Evolutionary conservation across 1,284 basidiomycete species (phyloP), one percentile per base, ranked within the genome.

Genomic region (Fomitopsis palustris): DNA sequence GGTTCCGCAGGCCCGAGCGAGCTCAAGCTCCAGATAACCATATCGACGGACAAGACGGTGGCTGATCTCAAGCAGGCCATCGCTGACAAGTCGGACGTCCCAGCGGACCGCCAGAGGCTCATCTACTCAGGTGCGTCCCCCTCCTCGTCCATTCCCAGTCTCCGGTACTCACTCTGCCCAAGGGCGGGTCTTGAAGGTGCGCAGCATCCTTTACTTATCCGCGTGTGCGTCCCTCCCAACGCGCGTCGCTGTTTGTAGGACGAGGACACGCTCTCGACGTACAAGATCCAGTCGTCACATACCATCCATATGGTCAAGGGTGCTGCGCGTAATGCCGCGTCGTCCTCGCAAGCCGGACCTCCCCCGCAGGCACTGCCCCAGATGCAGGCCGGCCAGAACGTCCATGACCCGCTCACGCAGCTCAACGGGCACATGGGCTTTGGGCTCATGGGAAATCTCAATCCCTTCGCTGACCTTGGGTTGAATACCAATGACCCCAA

Each of bases 231-330:
- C 56, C 47, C 23, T 38, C 41, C 52, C 55, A 21, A n/a, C 41
- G n/a, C 43, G 33, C 31, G n/a, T 54, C 35, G 33, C 61, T 74
- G 38, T 75, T 39, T 29, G 31, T 61, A 96, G 85, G 93, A 96
- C 69, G 93, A 95, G 51, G 93, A 96, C 67, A 69, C 74, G 16
- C 79, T 96, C 6, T 85, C 90, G 2, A 79, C 81, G 16, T 96
- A 96, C 83, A 96, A 95, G 81, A 94, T 96, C 63, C 90, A 93
- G 70, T 81, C 87, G 1, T 81, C 84, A 9, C 91, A 96, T 71
- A 95, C 94, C 0, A 87, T 96, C 49, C 93, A 96, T 71, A 94
- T 96, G 90, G 94, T 96, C 67, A 96, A 96, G 74, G 92, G 93
- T 45, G 87, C 84, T 2, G 80, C 87, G 10, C 85, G 88, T 33